These are phyloP conservation scores for Lotmaria passim DNA, from an alignment of 208 protist genomes.

Conservation along the genomic window DNA sequence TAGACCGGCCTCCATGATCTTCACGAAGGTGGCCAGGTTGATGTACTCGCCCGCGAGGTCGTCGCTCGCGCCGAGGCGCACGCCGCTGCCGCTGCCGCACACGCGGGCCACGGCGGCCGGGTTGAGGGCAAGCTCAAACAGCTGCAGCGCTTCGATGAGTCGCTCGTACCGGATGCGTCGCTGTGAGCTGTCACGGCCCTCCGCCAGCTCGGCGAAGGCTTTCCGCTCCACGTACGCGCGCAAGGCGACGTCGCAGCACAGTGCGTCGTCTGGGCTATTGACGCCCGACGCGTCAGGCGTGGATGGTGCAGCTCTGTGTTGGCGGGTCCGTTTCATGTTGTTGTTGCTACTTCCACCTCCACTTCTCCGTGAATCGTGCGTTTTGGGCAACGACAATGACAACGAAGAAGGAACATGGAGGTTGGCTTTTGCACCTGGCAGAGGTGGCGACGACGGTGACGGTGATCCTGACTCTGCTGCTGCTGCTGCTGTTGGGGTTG, in stretches of 20 bases:
- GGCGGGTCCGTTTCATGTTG: neutral
- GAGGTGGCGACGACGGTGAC: neutral
- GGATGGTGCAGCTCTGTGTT: neutral
- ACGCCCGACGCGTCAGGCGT: neutral
- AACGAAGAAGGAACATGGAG: neutral
- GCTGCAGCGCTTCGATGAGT: constrained; percentile 18
- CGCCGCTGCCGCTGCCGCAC: constrained; percentile 10
- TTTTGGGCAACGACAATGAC: neutral
- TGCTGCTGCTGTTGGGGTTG: neutral
- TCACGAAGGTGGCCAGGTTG: constrained; percentile 23
- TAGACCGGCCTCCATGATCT: constrained; percentile 27
- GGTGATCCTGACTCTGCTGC: neutral
- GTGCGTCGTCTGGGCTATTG: neutral
- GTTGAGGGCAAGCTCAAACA: constrained; percentile 28
- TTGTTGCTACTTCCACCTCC: too few species aligned
- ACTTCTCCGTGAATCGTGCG: too few species aligned
- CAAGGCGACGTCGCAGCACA: constrained; percentile 6
- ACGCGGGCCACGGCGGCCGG: constrained; percentile 14
- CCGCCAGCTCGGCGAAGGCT: constrained; percentile 30
- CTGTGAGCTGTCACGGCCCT: neutral
- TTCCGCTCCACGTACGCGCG: constrained; percentile 24
- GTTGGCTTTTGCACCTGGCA: neutral
- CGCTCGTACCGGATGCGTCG: constrained; percentile 3
- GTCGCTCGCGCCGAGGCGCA: neutral
- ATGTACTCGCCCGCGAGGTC: neutral